phyloP scores from a whole-genome alignment of 768 basidiomycete species.

The Suillus bovinus region DNA sequence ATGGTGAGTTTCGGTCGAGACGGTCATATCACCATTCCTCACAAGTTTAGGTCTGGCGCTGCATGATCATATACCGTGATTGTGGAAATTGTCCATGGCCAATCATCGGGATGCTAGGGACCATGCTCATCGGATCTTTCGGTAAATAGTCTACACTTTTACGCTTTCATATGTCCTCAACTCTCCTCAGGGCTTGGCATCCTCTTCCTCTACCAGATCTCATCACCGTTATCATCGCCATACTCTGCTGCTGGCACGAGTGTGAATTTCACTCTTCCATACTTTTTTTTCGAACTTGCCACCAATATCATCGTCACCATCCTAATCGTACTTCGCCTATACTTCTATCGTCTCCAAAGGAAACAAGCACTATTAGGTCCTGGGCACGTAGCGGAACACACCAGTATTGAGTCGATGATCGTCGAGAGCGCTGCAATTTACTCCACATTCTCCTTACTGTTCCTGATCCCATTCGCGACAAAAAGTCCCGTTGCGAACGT shows the following conservation, averaged over 20 bases:
- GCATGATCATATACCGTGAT: slow-evolving; percentile 28
- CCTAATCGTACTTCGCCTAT: slow-evolving; percentile 27
- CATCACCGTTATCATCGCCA: slow-evolving; percentile 29
- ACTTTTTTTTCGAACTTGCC: slow-evolving; percentile 26
- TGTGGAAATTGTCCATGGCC: slow-evolving; percentile 15
- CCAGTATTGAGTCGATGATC: slow-evolving; percentile 27
- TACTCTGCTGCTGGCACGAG: slow-evolving; percentile 16
- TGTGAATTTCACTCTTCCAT: slow-evolving; percentile 30
- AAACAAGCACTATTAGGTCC: slow-evolving; percentile 20
- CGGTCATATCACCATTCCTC: neutral
- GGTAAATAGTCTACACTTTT: slow-evolving; percentile 14
- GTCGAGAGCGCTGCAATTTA: slow-evolving; percentile 33
- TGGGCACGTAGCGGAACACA: slow-evolving; percentile 24
- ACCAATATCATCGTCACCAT: slow-evolving; percentile 26
- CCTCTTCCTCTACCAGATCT: slow-evolving; percentile 27
- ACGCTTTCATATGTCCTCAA: neutral
- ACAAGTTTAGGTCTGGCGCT: slow-evolving; percentile 28
- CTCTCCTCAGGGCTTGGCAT: slow-evolving; percentile 20
- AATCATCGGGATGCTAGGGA: slow-evolving; percentile 20
- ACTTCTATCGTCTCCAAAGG: slow-evolving; percentile 26
- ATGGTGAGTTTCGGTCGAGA: slow-evolving; percentile 17
- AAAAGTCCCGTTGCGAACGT: slow-evolving; percentile 29
- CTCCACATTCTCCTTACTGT: slow-evolving; percentile 26
- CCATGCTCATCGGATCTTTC: slow-evolving; percentile 27
- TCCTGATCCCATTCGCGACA: slow-evolving; percentile 28